Evolutionary conservation across 768 basidiomycete species (phyloP).

Genomic region (Mycena epipterygia): DNA sequence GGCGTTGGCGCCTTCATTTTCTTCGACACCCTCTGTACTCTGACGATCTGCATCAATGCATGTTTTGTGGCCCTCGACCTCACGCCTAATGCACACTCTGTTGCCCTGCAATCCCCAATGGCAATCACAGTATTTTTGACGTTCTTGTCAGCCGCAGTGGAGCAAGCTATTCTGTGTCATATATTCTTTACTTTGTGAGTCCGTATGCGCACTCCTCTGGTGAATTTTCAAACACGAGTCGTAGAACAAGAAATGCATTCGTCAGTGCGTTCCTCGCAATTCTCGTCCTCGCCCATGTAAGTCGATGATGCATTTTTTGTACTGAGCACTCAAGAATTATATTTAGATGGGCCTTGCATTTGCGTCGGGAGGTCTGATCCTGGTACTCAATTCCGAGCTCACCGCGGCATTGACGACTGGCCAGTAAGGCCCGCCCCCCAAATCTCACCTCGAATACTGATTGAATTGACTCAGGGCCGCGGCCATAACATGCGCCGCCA

Average conservation of each 20-base stretch:
- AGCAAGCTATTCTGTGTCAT: conserved; percentile 9
- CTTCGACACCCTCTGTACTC: conserved; percentile 8
- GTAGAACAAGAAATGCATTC: conserved; percentile 7
- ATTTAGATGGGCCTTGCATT: conserved; percentile 12
- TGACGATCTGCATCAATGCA: conserved; percentile 3
- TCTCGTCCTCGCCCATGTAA: conserved; percentile 13
- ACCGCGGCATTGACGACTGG: conserved; percentile 2
- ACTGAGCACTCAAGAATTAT: background rate
- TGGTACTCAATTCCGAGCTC: conserved; percentile 10
- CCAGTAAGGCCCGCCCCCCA: background rate
- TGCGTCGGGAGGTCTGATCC: conserved; percentile 3
- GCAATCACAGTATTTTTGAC: background rate
- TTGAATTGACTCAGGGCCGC: background rate
- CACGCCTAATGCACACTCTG: background rate
- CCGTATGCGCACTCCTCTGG: no score
- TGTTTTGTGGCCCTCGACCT: background rate
- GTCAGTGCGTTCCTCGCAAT: background rate
- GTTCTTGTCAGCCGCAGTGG: conserved; percentile 12
- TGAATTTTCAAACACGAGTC: background rate
- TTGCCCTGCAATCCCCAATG: background rate
- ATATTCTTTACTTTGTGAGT: conserved; percentile 16
- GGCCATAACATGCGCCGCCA: conserved; percentile 8
- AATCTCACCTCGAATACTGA: background rate
- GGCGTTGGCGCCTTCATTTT: background rate
- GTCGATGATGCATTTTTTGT: background rate